phyloP scores from a whole-genome alignment of 805 yeast species.

The Yamadazyma philogaea region DNA sequence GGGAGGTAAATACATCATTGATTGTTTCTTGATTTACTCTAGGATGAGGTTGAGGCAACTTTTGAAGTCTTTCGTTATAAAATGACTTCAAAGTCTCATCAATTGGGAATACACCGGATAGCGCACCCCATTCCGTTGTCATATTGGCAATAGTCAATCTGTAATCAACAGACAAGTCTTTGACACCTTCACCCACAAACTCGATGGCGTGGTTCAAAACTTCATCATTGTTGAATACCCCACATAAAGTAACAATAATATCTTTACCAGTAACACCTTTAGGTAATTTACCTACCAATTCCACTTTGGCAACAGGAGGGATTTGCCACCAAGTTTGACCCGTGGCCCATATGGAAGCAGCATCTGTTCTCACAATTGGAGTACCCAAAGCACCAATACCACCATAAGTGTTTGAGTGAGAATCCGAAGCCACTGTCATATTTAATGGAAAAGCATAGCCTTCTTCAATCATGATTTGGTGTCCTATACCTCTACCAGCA shows the following conservation, averaged over 20 bases:
- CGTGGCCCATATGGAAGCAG: constrained; percentile 99
- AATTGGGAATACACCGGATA: constrained; percentile 96
- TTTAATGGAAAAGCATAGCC: constrained; percentile 96
- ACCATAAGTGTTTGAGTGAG: constrained; percentile 94
- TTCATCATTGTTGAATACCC: constrained; percentile 86
- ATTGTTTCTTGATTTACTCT: constrained; percentile 69
- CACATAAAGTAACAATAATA: constrained; percentile 94
- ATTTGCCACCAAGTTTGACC: constrained; percentile 99
- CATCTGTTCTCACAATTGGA: constrained; percentile 97
- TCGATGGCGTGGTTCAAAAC: constrained; percentile 93
- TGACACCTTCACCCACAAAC: constrained; percentile 80
- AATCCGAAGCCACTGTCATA: constrained; percentile 93
- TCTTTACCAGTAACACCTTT: constrained; percentile 93
- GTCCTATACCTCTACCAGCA: constrained; percentile 99
- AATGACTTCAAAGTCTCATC: constrained; percentile 75
- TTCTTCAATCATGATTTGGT: constrained; percentile 98
- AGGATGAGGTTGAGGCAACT: constrained; percentile 73
- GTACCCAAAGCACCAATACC: constrained; percentile 96
- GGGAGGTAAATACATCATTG: constrained; percentile 45
- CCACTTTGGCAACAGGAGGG: constrained; percentile 96
- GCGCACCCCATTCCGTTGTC: constrained; percentile 99
- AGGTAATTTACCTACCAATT: constrained; percentile 76
- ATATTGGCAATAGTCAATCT: constrained; percentile 92
- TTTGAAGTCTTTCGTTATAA: constrained; percentile 62
- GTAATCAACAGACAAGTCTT: constrained; percentile 69